Percentiles rank a stretch among this genome's conserved stretches.
These are phyloP conservation scores for Yamadazyma tumulicola DNA, from an alignment of 805 yeast species.

Conservation along the genomic window DNA sequence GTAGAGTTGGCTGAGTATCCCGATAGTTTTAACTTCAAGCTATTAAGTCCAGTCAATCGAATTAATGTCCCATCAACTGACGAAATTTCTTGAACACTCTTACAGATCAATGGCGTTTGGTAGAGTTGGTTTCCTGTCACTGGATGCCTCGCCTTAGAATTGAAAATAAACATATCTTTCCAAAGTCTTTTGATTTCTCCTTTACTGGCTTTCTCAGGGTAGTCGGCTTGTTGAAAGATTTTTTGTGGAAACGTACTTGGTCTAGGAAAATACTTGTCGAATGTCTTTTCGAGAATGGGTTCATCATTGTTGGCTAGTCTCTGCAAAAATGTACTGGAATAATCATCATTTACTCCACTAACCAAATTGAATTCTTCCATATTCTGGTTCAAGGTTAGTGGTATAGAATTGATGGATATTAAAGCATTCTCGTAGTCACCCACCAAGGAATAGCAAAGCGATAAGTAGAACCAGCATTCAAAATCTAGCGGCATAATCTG, in stretches of 20 bases:
- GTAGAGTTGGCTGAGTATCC: slow-evolving; percentile 29
- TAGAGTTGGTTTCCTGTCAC: slow-evolving; percentile 30
- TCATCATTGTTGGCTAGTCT: slow-evolving; percentile 16
- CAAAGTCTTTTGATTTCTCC: slow-evolving; percentile 33
- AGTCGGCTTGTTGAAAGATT: neutral
- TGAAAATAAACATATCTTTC: slow-evolving; percentile 27
- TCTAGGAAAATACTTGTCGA: slow-evolving; percentile 25
- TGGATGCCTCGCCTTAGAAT: slow-evolving; percentile 33
- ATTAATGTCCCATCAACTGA: slow-evolving; percentile 31
- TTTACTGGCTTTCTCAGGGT: neutral
- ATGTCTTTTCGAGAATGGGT: slow-evolving; percentile 25
- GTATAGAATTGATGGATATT: slow-evolving; percentile 68
- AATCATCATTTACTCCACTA: slow-evolving; percentile 25
- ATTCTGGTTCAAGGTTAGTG: slow-evolving; percentile 46
- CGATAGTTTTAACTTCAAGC: slow-evolving; percentile 24
- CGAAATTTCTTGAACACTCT: slow-evolving; percentile 31
- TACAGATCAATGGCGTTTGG: slow-evolving; percentile 33
- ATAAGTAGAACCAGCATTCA: slow-evolving; percentile 64
- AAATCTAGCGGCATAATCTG: slow-evolving; percentile 74
- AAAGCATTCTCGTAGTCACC: slow-evolving; percentile 60
- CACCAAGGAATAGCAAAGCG: slow-evolving; percentile 54
- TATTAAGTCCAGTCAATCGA: slow-evolving; percentile 24
- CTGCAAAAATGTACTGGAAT: slow-evolving; percentile 17
- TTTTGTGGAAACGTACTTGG: slow-evolving; percentile 13
- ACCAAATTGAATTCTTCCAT: slow-evolving; percentile 16